A percentile compares a stretch with the other conserved stretches of the same genome.
Evolutionary conservation across 768 basidiomycete species (phyloP).

Genomic region (Lactarius sp.): DNA sequence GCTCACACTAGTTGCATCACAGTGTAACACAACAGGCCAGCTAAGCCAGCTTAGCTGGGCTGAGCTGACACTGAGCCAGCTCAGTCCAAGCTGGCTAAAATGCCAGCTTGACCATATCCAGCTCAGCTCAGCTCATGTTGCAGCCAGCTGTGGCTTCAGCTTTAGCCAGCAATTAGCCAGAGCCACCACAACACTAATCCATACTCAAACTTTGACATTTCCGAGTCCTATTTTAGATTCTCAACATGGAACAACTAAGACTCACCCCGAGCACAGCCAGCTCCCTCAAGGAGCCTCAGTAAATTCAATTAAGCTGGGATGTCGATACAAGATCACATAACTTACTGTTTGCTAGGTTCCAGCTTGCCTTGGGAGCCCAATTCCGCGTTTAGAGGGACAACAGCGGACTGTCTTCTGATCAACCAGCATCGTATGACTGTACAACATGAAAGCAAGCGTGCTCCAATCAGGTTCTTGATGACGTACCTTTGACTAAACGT

Average conservation of each 20-base stretch:
- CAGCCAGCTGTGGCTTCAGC: no score
- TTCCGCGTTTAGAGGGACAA: slow-evolving; percentile 76
- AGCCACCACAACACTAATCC: slow-evolving; percentile 36
- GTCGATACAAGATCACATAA: slow-evolving; percentile 23
- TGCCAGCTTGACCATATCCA: no score
- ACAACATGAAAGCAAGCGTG: neutral
- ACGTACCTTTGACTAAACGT: slow-evolving; percentile 75
- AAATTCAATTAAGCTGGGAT: neutral
- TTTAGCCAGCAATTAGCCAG: no score
- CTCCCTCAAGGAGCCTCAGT: slow-evolving; percentile 77
- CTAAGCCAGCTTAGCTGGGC: no score
- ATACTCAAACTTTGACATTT: slow-evolving; percentile 66
- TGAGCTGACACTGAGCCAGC: no score
- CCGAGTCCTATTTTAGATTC: neutral
- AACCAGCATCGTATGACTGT: slow-evolving; percentile 84
- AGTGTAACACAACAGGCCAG: no score
- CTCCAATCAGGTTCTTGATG: neutral
- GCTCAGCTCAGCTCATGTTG: no score
- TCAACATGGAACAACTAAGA: neutral
- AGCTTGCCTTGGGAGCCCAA: slow-evolving; percentile 55
- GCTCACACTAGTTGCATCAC: no score
- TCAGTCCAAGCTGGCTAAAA: no score
- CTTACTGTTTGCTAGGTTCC: slow-evolving; percentile 82
- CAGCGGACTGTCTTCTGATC: slow-evolving; percentile 70
- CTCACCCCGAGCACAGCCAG: slow-evolving; percentile 82